Conservation (phyloP, 2,329 filamentous ascomycete genomes). For the Phialophora verrucosa region DNA sequence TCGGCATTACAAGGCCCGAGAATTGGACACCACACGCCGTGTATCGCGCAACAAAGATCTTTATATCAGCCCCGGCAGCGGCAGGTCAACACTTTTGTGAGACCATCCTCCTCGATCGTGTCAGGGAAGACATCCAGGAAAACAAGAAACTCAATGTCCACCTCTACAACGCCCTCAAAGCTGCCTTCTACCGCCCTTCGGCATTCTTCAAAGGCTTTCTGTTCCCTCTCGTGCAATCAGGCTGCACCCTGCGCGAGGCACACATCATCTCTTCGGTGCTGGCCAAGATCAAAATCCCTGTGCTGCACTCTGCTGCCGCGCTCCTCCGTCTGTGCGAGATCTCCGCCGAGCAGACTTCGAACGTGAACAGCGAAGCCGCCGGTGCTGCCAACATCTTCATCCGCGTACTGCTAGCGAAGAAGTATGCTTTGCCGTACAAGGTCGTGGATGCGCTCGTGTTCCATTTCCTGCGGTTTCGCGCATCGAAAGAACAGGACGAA, state of each 20-base stretch:
- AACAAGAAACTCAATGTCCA: slow-evolving; percentile 95
- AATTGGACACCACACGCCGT: slow-evolving; percentile 78
- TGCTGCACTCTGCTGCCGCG: slow-evolving; percentile 89
- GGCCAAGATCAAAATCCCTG: slow-evolving; percentile 81
- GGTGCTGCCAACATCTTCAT: slow-evolving; percentile 96
- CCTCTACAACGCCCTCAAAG: slow-evolving; percentile 91
- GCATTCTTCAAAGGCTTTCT: slow-evolving; percentile 97
- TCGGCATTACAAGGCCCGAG: slow-evolving; percentile 82
- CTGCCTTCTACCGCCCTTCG: slow-evolving; percentile 88
- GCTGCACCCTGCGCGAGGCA: slow-evolving; percentile 89
- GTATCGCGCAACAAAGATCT: slow-evolving; percentile 90
- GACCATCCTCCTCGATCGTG: slow-evolving; percentile 82
- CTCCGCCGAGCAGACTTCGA: slow-evolving; percentile 83
- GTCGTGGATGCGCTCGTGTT: slow-evolving; percentile 94
- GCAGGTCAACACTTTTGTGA: slow-evolving; percentile 85
- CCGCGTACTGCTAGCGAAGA: slow-evolving; percentile 90
- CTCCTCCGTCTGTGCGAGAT: slow-evolving; percentile 93
- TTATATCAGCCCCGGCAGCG: slow-evolving; percentile 80
- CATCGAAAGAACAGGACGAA: slow-evolving; percentile 66
- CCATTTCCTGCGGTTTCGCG: slow-evolving; percentile 88
- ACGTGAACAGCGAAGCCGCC: slow-evolving; percentile 77
- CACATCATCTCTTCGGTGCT: slow-evolving; percentile 89
- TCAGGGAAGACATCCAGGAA: slow-evolving; percentile 93
- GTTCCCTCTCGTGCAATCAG: slow-evolving; percentile 83
- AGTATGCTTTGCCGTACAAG: slow-evolving; percentile 93